Conservation (phyloP, 148 eudicot species). For the Heliosperma pusillum region DNA sequence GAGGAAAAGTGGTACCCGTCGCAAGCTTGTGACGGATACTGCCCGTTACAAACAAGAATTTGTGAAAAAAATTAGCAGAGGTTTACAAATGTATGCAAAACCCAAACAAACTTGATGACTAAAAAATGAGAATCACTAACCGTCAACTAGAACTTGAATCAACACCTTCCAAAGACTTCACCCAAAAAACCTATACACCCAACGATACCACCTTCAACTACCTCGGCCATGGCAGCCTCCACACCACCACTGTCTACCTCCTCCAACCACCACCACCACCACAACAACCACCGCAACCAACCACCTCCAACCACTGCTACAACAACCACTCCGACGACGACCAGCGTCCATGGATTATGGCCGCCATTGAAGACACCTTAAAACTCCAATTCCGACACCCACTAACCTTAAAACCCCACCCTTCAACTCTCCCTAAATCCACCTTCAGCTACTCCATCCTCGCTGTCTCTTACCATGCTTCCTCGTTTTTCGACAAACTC, state of each 20-base stretch:
- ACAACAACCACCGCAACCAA: neutral
- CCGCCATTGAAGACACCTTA: neutral
- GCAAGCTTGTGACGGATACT: no score
- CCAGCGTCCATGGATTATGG: neutral
- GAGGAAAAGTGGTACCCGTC: no score
- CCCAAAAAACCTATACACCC: neutral
- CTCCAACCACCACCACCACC: neutral
- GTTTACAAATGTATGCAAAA: no score
- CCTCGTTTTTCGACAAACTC: neutral
- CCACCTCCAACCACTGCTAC: neutral
- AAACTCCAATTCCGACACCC: neutral
- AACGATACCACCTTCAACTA: neutral
- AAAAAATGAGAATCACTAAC: neutral
- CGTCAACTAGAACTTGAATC: neutral
- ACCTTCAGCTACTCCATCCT: neutral
- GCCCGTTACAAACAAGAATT: no score
- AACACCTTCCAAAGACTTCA: neutral
- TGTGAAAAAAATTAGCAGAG: no score
- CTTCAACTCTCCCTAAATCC: neutral
- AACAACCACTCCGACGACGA: neutral
- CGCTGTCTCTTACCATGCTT: neutral
- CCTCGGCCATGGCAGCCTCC: neutral
- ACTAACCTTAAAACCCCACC: slow-evolving; percentile 3
- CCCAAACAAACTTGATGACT: no score
- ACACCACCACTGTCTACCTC: slow-evolving; percentile 11